Conservation (phyloP, 1,284 basidiomycete genomes). For the Moesziomyces antarcticus region DNA sequence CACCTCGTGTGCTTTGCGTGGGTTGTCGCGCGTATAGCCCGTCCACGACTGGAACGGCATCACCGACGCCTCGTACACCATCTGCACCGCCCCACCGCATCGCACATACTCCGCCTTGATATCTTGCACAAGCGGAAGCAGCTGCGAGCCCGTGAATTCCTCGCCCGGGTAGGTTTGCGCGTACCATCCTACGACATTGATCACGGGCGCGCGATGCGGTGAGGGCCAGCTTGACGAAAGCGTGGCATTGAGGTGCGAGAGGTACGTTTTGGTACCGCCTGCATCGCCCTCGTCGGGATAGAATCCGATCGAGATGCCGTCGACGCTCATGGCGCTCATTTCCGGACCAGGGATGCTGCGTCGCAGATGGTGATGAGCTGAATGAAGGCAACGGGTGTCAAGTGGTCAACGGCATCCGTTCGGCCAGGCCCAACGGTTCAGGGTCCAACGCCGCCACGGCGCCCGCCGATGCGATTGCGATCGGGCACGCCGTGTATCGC, state of each 20-base stretch:
- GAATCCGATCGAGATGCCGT: conserved; percentile 27
- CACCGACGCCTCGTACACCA: conserved; percentile 33
- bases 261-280: conserved; percentile 27
- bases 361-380: too few species aligned
- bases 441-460: conserved; percentile 6
- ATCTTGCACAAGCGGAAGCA: conserved; percentile 36
- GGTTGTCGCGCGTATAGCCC: conserved; percentile 18
- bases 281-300: conserved; percentile 47
- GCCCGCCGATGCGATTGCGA: neutral
- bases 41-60: conserved; percentile 41
- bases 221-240: conserved; percentile 9
- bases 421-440: conserved; percentile 2
- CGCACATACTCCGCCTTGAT: conserved; percentile 9
- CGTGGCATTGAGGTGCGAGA: conserved; percentile 32
- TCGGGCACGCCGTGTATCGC: conserved; percentile 4
- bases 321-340: conserved; percentile 4
- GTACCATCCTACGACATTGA: conserved; percentile 36
- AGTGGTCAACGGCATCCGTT: too few species aligned
- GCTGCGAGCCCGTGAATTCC: conserved; percentile 28
- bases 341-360: neutral
- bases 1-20: conserved; percentile 19
- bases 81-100: neutral
- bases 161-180: conserved; percentile 33
- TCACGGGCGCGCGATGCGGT: neutral
- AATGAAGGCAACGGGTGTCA: too few species aligned